Evolutionary conservation across 179 eudicot genomes (phyloP), one percentile per base, ranked within the genome.

Genomic region (Beta lomatogona): DNA sequence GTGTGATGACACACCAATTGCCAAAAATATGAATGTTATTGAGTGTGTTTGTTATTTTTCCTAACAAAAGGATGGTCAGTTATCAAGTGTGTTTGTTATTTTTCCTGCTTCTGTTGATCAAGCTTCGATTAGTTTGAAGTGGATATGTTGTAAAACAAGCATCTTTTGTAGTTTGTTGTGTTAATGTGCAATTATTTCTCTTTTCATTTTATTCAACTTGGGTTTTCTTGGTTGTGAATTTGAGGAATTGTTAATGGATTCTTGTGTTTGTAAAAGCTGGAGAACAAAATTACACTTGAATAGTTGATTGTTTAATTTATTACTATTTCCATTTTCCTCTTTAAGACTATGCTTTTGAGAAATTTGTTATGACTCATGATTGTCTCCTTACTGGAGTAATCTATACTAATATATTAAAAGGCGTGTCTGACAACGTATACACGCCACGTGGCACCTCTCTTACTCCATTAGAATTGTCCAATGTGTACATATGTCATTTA

Each of bases 71-170:
- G 28, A 25, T 25, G 28, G 28, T 25, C 28, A 25, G 28, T 25
- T 25, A 25, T 25, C 1, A 1, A 25, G 28, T 1, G 28, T 25
- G 28, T 25, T 25, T 25, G 28, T 25, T 25, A 25, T 25, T 25
- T 48, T 44, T 1, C 16, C 22, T 3, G 18, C 3, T 67, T 55
- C 75, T 59, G 73, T 57, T 50, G 44, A 46, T 77, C 82, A n/a
- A 69, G 60, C 53, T 53, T 79, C 28, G 67, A 25, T 59, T 78
- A 16, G 61, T 60, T 68, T 69, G 46, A 85, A 79, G 72, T 85
- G 82, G 87, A 83, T 85, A 85, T 68, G 82, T 73, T 73, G 66
- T 73, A 68, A 63, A 69, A 44, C 9, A 59, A 77, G 75, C 82
- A 21, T 55, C 63, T 65, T 78, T 85, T 86, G 48, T 21, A 41